Conservation (phyloP, 495 filamentous ascomycete species). For the Aspergillus indologenus region DNA sequence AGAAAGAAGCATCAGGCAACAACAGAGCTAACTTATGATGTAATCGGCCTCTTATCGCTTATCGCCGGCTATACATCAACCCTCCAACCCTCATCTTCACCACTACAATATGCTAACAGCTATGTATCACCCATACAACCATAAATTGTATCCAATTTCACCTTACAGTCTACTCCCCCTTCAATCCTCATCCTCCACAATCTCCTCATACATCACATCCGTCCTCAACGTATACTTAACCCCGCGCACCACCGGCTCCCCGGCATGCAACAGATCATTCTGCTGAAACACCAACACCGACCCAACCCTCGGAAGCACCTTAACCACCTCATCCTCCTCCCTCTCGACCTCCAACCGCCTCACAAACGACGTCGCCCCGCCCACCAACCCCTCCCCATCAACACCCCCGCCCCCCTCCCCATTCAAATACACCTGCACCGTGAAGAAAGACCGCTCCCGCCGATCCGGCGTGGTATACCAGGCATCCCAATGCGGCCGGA, state of each 20-base stretch:
- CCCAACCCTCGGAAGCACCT: constrained; percentile 66
- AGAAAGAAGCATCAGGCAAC: too few relatives aligned
- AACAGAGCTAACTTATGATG: too few relatives aligned
- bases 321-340: constrained; percentile 35
- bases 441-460: constrained; percentile 62
- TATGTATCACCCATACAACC: too few relatives aligned
- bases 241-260: constrained; percentile 65
- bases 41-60: too few relatives aligned
- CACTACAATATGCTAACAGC: too few relatives aligned
- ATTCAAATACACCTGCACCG: constrained; percentile 84
- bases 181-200: background rate
- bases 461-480: constrained; percentile 58
- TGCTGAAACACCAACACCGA: constrained; percentile 79
- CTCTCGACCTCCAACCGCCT: constrained; percentile 36
- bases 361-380: constrained; percentile 65
- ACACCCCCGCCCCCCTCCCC: constrained; percentile 37
- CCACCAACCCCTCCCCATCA: constrained; percentile 26
- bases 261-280: constrained; percentile 60
- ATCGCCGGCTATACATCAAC: too few relatives aligned
- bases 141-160: too few relatives aligned
- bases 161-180: too few relatives aligned
- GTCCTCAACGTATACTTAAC: constrained; percentile 72
- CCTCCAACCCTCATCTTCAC: too few relatives aligned
- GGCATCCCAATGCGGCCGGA: constrained; percentile 75
- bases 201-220: constrained; percentile 64